Base-by-base conservation (phyloP, 2,329 filamentous ascomycete genomes). In the Diaporthe eres region DNA sequence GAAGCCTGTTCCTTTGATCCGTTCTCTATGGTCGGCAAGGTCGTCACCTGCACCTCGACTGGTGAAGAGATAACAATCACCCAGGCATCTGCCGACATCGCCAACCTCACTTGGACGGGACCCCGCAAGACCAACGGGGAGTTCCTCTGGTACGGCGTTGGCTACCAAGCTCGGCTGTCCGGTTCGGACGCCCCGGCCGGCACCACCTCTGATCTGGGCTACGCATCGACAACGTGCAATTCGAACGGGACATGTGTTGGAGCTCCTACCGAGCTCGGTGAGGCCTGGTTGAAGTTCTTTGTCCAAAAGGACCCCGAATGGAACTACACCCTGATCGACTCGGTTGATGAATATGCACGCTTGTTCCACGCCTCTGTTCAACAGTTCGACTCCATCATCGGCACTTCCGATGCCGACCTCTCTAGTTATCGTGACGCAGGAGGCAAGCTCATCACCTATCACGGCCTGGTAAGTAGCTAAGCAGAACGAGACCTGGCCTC, bases 1-100 rank as follows among this genome's bases (percentile, higher is more conserved):
- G 77, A 78, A 31, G 76, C 77, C 19, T 87, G 85, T 78, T 49
- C 44, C 1, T 81, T 81, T 53, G 68, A 80, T 55, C 34, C 65
- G 0, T 55, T 55, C 28, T 55, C 49, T 22, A 39, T 70, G 47
- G 51, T 70, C n/a, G 65, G 34, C 8, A 57, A 39, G 25, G 13
- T 19, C 4, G 4, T 55, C 22, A 42, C 22, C 34, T 70, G 65
- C 34, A 53, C 47, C 10, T 17, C 65, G 6, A 55, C 65, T 22
- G 28, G n/a, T 19, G 13, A 51, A 19, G 6, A 19, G 6, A 2
- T 28, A 22, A 70, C 47, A 2, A 70, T 70, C 31, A 70, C 22
- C 31, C 6, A 55, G 0, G 34, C 6, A 6, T 15, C 65, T 17
- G 65, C 47, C 19, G 31, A 53, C 2, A 53, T 70, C 5, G 65